Conservation (phyloP, 768 basidiomycete species). For the Suillus luteus region DNA sequence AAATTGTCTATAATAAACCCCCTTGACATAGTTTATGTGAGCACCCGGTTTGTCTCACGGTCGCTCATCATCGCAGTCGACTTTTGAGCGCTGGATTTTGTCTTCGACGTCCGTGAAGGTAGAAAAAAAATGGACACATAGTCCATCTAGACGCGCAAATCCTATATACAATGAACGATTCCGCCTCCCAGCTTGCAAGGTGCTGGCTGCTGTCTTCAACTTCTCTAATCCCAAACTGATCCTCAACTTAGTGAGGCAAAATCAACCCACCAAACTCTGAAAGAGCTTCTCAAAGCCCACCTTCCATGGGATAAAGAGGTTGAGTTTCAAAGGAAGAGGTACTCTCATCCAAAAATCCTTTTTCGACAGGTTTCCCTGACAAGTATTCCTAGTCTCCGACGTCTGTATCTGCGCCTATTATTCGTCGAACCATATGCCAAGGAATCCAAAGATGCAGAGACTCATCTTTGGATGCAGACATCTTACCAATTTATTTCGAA, state of each 20-base stretch:
- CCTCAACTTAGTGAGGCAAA: conserved; percentile 68
- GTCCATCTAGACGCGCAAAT: conserved; percentile 6
- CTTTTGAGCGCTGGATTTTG: conserved; percentile 10
- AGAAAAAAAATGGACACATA: conserved; percentile 29
- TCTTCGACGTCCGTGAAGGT: conserved; percentile 10
- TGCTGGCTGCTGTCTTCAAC: conserved; percentile 14
- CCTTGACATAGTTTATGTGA: neutral
- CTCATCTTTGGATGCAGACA: conserved; percentile 90
- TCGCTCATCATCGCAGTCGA: conserved; percentile 4
- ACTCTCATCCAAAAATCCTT: conserved; percentile 35
- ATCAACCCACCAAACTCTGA: conserved; percentile 69
- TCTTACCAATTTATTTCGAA: conserved; percentile 81
- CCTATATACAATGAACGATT: conserved; percentile 40
- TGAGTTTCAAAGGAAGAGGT: conserved; percentile 87
- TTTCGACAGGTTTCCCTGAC: conserved; percentile 14
- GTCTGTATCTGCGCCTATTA: conserved; percentile 68
- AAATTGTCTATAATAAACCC: too few species aligned
- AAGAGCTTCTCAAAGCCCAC: conserved; percentile 70
- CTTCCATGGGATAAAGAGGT: conserved; percentile 86
- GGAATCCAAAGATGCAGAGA: conserved; percentile 80
- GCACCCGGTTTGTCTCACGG: conserved; percentile 6
- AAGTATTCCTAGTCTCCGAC: conserved; percentile 55
- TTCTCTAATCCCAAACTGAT: conserved; percentile 13
- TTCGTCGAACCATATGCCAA: conserved; percentile 67
- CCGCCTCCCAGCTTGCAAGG: conserved; percentile 42